These are phyloP conservation scores for Cyclotella baltica DNA, from an alignment of 108 stramenopile species.

Conservation along the genomic window DNA sequence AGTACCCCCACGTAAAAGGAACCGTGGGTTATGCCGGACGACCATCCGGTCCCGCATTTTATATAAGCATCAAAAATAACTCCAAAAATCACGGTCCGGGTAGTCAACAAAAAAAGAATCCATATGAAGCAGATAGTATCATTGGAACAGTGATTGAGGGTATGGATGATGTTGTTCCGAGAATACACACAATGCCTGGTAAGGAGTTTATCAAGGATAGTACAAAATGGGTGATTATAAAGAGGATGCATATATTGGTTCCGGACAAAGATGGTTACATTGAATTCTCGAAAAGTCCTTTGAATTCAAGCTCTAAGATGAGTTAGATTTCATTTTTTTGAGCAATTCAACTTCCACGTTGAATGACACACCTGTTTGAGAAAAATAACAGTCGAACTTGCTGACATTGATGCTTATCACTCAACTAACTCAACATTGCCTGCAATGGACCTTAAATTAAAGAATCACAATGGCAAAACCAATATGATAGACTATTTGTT, in stretches of 20 bases:
- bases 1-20: constrained; percentile 82
- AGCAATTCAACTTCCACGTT: no score
- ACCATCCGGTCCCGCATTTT: constrained; percentile 85
- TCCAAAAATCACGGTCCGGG: constrained; percentile 85
- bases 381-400: no score
- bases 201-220: constrained; percentile 60
- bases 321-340: no score
- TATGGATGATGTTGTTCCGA: constrained; percentile 62
- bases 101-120: constrained; percentile 81
- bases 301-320: no score
- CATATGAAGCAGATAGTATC: constrained; percentile 90
- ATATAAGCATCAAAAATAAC: constrained; percentile 80
- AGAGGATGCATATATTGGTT: constrained; percentile 64
- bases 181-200: constrained; percentile 70
- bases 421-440: no score
- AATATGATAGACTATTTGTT: no score
- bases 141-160: constrained; percentile 85
- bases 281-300: constrained; percentile 42
- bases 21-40: constrained; percentile 90
- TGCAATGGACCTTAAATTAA: no score
- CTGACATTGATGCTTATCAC: no score
- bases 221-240: constrained; percentile 63
- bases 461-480: no score
- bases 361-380: no score
- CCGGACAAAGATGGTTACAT: constrained; percentile 43